A percentile compares a stretch with the other conserved stretches of the same genome.
Evolutionary conservation across 164 flowering plant species (phyloP).

Genomic region (Vitis riparia): DNA sequence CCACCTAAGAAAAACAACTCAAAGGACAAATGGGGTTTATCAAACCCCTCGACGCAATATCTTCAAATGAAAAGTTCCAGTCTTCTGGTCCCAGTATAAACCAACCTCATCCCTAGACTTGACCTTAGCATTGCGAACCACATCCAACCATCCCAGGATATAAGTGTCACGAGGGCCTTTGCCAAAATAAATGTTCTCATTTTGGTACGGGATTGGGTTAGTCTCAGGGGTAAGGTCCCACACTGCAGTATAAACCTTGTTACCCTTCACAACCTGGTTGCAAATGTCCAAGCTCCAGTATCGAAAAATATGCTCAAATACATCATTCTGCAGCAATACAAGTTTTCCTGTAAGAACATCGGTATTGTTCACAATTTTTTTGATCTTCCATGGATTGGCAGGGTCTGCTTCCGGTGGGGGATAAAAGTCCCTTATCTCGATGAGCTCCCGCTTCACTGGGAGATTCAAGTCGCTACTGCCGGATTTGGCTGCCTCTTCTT

Average conservation of each 20-base stretch:
- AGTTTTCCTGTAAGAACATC: slow-evolving; percentile 1
- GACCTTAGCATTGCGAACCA: neutral
- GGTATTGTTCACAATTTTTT: neutral
- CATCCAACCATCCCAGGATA: neutral
- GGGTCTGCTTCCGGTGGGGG: slow-evolving; percentile 10
- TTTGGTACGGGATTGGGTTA: neutral
- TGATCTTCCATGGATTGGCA: slow-evolving; percentile 15
- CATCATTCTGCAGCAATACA: neutral
- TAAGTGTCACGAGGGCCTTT: neutral
- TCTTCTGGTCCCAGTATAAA: neutral
- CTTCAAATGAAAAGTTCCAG: neutral
- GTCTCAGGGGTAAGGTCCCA: neutral
- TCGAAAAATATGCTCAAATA: neutral
- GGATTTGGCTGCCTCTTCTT: slow-evolving; percentile 2
- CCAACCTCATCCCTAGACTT: neutral
- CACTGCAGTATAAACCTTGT: neutral
- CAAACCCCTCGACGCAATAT: neutral
- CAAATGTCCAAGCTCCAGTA: neutral
- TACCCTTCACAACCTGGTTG: neutral
- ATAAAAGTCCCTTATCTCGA: slow-evolving; percentile 7
- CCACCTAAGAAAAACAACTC: too few species aligned
- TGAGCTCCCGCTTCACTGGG: neutral
- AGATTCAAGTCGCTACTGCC: neutral
- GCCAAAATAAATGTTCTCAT: neutral
- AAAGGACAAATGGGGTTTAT: too few species aligned